A percentile compares a stretch with the other conserved stretches of the same genome.
phyloP scores from a whole-genome alignment of 176 grass and related monocot genomes.

The Eleusine indica region DNA sequence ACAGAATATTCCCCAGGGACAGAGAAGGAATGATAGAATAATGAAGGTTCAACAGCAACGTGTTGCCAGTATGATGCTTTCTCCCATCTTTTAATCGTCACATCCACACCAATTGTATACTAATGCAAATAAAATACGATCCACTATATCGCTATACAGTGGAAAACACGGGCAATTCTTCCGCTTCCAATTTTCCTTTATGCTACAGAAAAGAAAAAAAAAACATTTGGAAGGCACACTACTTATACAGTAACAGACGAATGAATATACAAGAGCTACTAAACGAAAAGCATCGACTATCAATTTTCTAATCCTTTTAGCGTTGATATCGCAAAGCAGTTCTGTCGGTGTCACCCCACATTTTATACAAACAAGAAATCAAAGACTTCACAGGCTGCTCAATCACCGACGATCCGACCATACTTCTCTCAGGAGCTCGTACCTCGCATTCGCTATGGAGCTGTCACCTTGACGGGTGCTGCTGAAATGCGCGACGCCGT shows the following conservation, averaged over 20 bases:
- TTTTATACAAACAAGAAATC: neutral
- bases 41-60: neutral
- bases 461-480: slow-evolving; percentile 18
- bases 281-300: neutral
- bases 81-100: neutral
- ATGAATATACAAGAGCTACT: slow-evolving; percentile 27
- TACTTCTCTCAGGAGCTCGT: slow-evolving; percentile 67
- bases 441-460: slow-evolving; percentile 50
- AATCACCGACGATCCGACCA: slow-evolving; percentile 50
- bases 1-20: slow-evolving; percentile 11
- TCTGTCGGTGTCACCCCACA: neutral
- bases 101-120: neutral
- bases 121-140: neutral
- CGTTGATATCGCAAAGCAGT: neutral
- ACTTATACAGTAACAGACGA: neutral
- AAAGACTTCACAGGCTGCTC: neutral
- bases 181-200: slow-evolving; percentile 4
- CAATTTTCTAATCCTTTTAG: neutral
- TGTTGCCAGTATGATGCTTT: neutral
- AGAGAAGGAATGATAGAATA: neutral
- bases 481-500: neutral
- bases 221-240: neutral
- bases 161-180: neutral
- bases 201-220: neutral
- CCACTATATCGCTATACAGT: neutral